Evolutionary conservation across 108 stramenopile species (phyloP), one percentile per base, ranked within the genome.

Genomic region (Nitzschia palea): DNA sequence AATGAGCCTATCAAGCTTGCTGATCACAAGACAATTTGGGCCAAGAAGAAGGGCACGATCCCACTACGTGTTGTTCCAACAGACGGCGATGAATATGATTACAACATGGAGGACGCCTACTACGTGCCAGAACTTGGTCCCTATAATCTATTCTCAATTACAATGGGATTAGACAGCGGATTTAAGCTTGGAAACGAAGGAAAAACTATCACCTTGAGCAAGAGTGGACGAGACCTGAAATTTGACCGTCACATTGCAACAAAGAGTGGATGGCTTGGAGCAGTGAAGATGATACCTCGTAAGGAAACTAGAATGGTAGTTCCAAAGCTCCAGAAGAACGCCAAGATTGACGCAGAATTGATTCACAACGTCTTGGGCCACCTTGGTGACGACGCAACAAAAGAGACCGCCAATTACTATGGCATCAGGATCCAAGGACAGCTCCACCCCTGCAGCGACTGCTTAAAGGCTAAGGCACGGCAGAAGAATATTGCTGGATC

Each of bases 321-420:
- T 17, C 30, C 55, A n/a, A 56, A 27, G 15, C 15, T 56, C 5
- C 8, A 8, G n/a, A 56, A 31, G 25, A 31, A 31, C 12, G 8
- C 18, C 29, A 56, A 56, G 55, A 31, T 56, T 5, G 23, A 56
- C 10, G 55, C 29, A 4, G 23, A 32, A 30, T 14, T 17, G 14
- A 22, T 56, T 32, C 55, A 56, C n/a, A n/a, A 27, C 9, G 23
- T 28, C 27, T 56, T 56, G 5, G 55, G 55, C 5, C 55, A 56
- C 29, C 30, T 23, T 6, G 29, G 29, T n/a, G 29, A 56, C 25
- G 31, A 12, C 8, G 5, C 27, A 14, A 56, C 31, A 9, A 6
- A n/a, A 56, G 30, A 27, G 55, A 51, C 50, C 23, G 50, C 50
- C 12, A 51, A 51, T 8, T n/a, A 51, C 23, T 51, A 22, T 32